phyloP scores from a whole-genome alignment of 2,329 filamentous ascomycete genomes.

The Epicoccum nigrum region DNA sequence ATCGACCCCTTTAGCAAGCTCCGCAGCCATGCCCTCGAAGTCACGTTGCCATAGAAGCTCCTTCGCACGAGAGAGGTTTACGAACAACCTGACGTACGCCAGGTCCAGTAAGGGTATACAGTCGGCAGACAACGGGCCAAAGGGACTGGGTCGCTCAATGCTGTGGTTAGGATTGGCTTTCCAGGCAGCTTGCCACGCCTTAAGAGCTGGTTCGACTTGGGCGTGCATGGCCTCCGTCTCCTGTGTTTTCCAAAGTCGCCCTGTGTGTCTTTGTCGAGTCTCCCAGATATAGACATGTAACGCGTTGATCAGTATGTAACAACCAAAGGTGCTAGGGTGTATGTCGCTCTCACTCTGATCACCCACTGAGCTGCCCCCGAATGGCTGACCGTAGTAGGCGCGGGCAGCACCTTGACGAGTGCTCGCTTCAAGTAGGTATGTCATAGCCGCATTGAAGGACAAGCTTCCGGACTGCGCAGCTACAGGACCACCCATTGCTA shows the following conservation, averaged over 20 bases:
- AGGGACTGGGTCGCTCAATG: constrained; percentile 83
- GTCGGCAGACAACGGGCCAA: constrained; percentile 84
- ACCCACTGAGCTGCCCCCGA: constrained; percentile 56
- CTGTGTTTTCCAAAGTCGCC: constrained; percentile 85
- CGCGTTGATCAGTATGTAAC: constrained; percentile 88
- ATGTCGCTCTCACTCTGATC: constrained; percentile 67
- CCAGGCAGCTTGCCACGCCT: constrained; percentile 95
- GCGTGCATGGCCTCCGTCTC: constrained; percentile 96
- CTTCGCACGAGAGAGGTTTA: constrained; percentile 90
- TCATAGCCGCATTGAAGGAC: constrained; percentile 82
- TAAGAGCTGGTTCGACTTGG: constrained; percentile 90
- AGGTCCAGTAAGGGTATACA: constrained; percentile 89
- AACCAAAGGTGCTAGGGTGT: constrained; percentile 88
- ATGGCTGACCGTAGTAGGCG: constrained; percentile 52
- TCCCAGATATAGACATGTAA: constrained; percentile 99
- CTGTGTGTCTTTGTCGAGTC: constrained; percentile 86
- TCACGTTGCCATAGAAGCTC: constrained; percentile 94
- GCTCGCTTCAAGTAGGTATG: constrained; percentile 79
- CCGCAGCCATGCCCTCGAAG: constrained; percentile 88
- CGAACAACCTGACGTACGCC: constrained; percentile 89
- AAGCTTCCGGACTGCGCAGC: constrained; percentile 72
- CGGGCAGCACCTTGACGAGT: constrained; percentile 60
- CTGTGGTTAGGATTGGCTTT: constrained; percentile 83
- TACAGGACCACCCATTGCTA: constrained; percentile 73
- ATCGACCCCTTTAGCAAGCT: constrained; percentile 78